These are phyloP conservation scores for Vitis hybrid DNA, from an alignment of 177 flowering plant genomes.

Conservation along the genomic window DNA sequence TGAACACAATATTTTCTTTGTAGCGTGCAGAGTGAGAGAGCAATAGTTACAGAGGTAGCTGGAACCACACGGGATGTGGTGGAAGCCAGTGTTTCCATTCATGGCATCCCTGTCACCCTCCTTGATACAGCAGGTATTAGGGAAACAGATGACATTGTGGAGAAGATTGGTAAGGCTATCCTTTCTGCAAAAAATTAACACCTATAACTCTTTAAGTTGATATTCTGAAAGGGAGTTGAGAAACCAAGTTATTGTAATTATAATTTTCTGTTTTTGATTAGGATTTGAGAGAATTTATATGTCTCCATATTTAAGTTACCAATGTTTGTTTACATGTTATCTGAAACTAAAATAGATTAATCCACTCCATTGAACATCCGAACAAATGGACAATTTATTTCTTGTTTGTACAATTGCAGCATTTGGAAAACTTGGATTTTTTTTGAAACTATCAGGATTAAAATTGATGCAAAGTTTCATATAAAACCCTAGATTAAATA, in stretches of 20 bases:
- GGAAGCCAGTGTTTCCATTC: slow-evolving; percentile 76
- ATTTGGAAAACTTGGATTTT: background rate
- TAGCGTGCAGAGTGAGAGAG: slow-evolving; percentile 97
- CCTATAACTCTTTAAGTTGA: background rate
- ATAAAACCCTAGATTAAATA: background rate
- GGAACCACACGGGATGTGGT: slow-evolving; percentile 96
- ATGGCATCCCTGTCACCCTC: slow-evolving; percentile 86
- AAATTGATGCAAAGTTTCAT: background rate
- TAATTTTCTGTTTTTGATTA: no score
- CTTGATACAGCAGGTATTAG: slow-evolving; percentile 99
- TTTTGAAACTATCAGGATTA: background rate
- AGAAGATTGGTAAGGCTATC: slow-evolving; percentile 73
- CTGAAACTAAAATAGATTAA: background rate
- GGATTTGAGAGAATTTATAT: background rate
- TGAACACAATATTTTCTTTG: slow-evolving; percentile 15
- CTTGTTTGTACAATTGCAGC: background rate
- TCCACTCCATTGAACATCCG: background rate
- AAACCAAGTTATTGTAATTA: background rate
- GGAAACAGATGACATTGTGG: slow-evolving; percentile 85
- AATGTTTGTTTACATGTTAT: background rate
- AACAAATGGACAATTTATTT: background rate
- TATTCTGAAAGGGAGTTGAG: background rate
- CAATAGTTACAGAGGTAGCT: slow-evolving; percentile 95
- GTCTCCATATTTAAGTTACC: background rate
- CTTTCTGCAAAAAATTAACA: background rate